These are phyloP conservation scores for Theileria sp. DNA, from an alignment of 169 alveolate genomes.

Conservation along the genomic window DNA sequence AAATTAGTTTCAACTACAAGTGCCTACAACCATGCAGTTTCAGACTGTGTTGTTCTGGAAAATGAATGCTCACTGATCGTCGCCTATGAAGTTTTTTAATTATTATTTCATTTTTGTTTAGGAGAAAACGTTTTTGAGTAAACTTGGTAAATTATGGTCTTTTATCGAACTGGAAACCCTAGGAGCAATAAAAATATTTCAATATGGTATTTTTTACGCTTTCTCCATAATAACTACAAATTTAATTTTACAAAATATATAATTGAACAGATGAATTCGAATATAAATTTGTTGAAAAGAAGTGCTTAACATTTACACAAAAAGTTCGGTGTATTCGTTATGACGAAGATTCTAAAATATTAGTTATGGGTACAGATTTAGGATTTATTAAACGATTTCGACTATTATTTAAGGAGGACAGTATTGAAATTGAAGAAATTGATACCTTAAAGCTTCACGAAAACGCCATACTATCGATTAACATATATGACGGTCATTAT, in stretches of 20 bases:
- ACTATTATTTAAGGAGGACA: slow-evolving; percentile 20
- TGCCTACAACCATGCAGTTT: slow-evolving; percentile 43
- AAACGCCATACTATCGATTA: slow-evolving; percentile 67
- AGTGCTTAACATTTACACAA: slow-evolving; percentile 18
- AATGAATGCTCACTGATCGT: slow-evolving; percentile 32
- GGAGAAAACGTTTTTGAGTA: slow-evolving; percentile 74
- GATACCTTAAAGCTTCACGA: slow-evolving; percentile 64
- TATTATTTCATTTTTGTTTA: slow-evolving; percentile 1
- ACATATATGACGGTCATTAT: slow-evolving; percentile 20
- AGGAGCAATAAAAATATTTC: slow-evolving; percentile 68
- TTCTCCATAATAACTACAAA: too few species aligned
- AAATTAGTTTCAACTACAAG: slow-evolving; percentile 15
- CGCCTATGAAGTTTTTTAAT: slow-evolving; percentile 40
- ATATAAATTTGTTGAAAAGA: not conserved
- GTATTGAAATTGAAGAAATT: slow-evolving; percentile 36
- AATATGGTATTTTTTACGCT: slow-evolving; percentile 38
- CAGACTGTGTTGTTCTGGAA: slow-evolving; percentile 34
- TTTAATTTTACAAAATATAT: too few species aligned
- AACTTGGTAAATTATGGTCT: slow-evolving; percentile 77
- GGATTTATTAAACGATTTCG: slow-evolving; percentile 41
- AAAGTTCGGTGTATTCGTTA: slow-evolving; percentile 42
- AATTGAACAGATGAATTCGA: slow-evolving; percentile 22
- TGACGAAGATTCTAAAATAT: slow-evolving; percentile 18
- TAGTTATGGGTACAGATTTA: slow-evolving; percentile 55
- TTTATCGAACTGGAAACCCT: slow-evolving; percentile 73